These are phyloP conservation scores for Chlamydomonas urium DNA, from an alignment of 139 green algal species.

Conservation along the genomic window DNA sequence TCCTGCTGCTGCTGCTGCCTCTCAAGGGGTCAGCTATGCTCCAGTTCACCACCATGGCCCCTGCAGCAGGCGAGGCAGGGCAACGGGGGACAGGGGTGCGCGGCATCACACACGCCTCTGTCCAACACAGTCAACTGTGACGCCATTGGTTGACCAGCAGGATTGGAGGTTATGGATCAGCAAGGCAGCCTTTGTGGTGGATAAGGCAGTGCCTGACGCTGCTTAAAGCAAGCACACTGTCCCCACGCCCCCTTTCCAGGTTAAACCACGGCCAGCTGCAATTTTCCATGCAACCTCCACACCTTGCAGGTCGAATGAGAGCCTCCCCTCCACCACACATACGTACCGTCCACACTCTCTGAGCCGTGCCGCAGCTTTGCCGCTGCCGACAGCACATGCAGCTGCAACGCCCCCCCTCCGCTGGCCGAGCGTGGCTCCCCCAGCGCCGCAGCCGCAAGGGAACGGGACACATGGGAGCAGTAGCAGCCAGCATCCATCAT, in stretches of 20 bases:
- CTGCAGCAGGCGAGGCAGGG: background rate
- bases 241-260: too few relatives aligned
- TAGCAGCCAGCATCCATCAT: constrained; percentile 53
- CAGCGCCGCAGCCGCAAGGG: background rate
- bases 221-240: too few relatives aligned
- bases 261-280: too few relatives aligned
- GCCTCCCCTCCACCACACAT: background rate
- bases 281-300: too few relatives aligned
- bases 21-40: constrained; percentile 11
- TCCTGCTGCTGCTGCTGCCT: constrained; percentile 8
- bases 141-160: too few relatives aligned
- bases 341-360: background rate
- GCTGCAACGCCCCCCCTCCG: background rate
- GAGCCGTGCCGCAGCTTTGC: constrained; percentile 14
- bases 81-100: background rate
- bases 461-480: constrained; percentile 30
- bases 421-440: background rate
- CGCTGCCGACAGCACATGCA: constrained; percentile 16
- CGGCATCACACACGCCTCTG: too few relatives aligned
- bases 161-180: too few relatives aligned
- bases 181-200: too few relatives aligned
- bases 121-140: too few relatives aligned
- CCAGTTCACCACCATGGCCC: constrained; percentile 21
- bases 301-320: too few relatives aligned
- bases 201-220: too few relatives aligned